phyloP scores from a whole-genome alignment of 225 moss, liverwort and hornwort species.

The Pseudoscleropodium purum region DNA sequence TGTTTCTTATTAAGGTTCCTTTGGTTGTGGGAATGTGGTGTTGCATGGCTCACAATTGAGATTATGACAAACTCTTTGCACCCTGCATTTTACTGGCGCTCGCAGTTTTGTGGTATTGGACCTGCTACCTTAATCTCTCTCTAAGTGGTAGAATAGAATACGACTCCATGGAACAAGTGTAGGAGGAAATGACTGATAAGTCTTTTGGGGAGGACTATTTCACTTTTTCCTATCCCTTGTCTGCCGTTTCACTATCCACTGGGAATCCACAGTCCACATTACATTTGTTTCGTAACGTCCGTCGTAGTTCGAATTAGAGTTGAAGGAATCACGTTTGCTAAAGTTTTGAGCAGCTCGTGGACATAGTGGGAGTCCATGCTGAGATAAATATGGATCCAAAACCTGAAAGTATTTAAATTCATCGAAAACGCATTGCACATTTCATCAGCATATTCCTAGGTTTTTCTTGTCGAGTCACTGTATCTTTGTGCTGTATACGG shows the following conservation, averaged over 20 bases:
- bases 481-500: background rate
- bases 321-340: background rate
- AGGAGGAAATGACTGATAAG: background rate
- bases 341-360: background rate
- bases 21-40: background rate
- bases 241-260: background rate
- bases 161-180: background rate
- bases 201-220: background rate
- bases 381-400: background rate
- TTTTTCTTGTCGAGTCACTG: background rate
- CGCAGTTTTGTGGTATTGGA: background rate
- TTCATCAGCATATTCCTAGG: background rate
- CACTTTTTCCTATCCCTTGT: background rate
- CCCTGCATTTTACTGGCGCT: background rate
- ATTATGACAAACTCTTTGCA: background rate
- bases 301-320: background rate
- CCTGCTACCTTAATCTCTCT: background rate
- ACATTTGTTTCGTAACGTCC: background rate
- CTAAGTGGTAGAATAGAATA: background rate
- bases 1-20: background rate
- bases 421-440: background rate
- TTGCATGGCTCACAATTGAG: background rate
- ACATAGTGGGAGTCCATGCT: background rate
- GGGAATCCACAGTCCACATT: background rate
- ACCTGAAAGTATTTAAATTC: background rate